phyloP scores from a whole-genome alignment of 2,329 filamentous ascomycete genomes.

The Emmonsia crescens region DNA sequence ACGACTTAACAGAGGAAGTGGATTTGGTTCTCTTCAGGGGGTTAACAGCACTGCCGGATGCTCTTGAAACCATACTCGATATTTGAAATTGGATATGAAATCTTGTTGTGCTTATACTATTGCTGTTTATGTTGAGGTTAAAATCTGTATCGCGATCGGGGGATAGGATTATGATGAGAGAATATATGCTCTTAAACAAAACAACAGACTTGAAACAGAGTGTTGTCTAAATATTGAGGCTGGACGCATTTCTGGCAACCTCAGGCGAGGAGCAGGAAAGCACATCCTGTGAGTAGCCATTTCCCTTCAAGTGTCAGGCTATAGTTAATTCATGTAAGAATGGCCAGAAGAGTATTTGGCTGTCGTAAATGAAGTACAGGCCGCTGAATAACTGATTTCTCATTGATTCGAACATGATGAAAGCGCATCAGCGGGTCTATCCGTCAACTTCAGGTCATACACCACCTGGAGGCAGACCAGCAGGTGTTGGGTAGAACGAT shows the following conservation, averaged over 20 bases:
- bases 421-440: neutral
- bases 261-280: neutral
- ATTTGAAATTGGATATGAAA: neutral
- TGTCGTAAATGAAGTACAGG: neutral
- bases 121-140: neutral
- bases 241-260: neutral
- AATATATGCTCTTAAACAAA: neutral
- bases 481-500: neutral
- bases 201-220: neutral
- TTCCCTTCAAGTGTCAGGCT: neutral
- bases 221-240: neutral
- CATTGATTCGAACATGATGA: neutral
- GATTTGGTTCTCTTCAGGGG: constrained; percentile 30
- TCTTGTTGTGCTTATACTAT: neutral
- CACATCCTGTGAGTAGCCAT: neutral
- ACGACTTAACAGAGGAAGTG: constrained; percentile 26
- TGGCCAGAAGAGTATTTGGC: neutral
- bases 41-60: constrained; percentile 21
- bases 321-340: neutral
- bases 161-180: neutral
- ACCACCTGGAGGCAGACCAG: neutral
- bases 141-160: neutral
- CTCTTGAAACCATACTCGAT: constrained; percentile 19
- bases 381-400: neutral
- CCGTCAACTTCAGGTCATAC: neutral